Evolutionary conservation across 2,329 filamentous ascomycete genomes (phyloP), one percentile per base, ranked within the genome.

Genomic region (Colletotrichum magnum): DNA sequence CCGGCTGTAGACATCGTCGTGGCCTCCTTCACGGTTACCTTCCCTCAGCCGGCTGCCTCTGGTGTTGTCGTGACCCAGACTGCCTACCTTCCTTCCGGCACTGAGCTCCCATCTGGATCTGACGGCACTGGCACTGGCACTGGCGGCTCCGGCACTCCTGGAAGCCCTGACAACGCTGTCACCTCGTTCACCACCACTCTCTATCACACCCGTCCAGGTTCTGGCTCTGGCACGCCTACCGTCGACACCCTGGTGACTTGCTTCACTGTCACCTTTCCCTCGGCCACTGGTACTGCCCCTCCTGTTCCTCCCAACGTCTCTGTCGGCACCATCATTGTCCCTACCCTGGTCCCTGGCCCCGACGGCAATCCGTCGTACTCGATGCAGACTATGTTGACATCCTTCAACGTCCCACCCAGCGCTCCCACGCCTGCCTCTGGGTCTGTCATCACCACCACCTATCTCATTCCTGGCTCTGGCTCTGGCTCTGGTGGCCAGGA

Each of bases 291-390:
- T 12, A 62, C 64, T 32, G 57, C n/a, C 5, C 52, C 48, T 18
- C 15, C 48, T 15, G 32, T 21, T 36, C 12, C 26, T 2, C 52
- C 60, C 26, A 36, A 45, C 24, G 62, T 26, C 18, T 66, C 54
- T 6, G 56, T 69, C 21, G 43, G 66, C 50, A 66, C 56, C 10
- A 51, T 58, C n/a, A 51, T 64, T 36, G 10, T 69, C 51, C 56
- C 66, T 43, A 69, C 66, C 41, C 50, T 69, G 54, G 66, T 69
- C 5, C 62, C 75, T 47, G 79, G 79, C 3, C 45, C 75, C n/a
- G 73, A 81, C 68, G 79, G 78, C 6, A 68, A 74, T 45, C 75
- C 77, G 12, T 81, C 79, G 10, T 66, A 69, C 56, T 69, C 66
- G 10, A 39, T 69, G 15, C 41, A 56, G 15, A 73, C 79, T 12